phyloP scores from a whole-genome alignment of 768 basidiomycete genomes.

The Gloeostereum incarnatum region DNA sequence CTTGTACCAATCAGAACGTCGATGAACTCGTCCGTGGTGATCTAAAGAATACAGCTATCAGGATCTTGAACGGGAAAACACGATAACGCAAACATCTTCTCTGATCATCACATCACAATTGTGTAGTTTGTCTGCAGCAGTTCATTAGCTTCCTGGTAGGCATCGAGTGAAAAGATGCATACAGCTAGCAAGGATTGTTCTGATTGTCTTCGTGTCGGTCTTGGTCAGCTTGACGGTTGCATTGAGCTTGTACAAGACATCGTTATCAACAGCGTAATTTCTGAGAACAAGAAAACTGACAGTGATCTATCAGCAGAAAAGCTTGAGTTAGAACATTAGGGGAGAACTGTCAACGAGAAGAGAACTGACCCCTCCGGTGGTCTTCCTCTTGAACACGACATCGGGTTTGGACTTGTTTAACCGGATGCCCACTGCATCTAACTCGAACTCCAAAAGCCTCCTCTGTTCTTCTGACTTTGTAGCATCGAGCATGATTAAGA shows the following conservation, averaged over 20 bases:
- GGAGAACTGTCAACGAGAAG: constrained; percentile 4
- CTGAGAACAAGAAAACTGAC: constrained; percentile 21
- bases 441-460: constrained; percentile 78
- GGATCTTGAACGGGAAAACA: constrained; percentile 3
- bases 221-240: constrained; percentile 89
- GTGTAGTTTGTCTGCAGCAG: constrained; percentile 65
- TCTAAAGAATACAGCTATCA: constrained; percentile 38
- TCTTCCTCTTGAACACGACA: constrained; percentile 89
- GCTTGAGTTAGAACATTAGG: constrained; percentile 4
- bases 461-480: constrained; percentile 92
- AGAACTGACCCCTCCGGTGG: constrained; percentile 76
- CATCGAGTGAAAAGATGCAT: constrained; percentile 13
- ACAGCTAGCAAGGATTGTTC: constrained; percentile 88
- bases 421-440: constrained; percentile 95
- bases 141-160: background rate
- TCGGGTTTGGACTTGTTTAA: constrained; percentile 88
- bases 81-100: constrained; percentile 65
- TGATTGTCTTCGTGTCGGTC: constrained; percentile 92
- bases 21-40: constrained; percentile 94
- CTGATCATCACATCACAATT: constrained; percentile 98
- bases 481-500: constrained; percentile 87
- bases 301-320: constrained; percentile 48
- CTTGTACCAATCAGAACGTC: constrained; percentile 97
- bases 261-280: background rate
- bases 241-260: constrained; percentile 45